These are phyloP conservation scores for Pichia insulana DNA, from an alignment of 805 yeast species.

Conservation along the genomic window DNA sequence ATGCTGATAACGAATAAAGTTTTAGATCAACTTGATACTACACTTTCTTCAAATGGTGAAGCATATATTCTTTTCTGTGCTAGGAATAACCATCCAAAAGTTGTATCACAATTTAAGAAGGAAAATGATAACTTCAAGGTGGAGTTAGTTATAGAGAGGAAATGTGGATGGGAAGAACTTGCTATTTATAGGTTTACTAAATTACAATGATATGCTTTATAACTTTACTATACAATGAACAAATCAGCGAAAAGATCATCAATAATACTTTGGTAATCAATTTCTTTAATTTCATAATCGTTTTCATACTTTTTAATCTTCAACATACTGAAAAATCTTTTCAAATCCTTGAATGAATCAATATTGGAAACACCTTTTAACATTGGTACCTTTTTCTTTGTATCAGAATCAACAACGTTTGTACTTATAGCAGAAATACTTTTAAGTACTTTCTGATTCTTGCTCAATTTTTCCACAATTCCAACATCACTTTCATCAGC, in stretches of 20 bases:
- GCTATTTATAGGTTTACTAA: slow-evolving; percentile 57
- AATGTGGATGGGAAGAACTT: slow-evolving; percentile 94
- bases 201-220: slow-evolving; percentile 6
- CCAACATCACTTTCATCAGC: slow-evolving; percentile 21
- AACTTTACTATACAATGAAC: slow-evolving; percentile 17
- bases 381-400: slow-evolving; percentile 32
- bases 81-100: slow-evolving; percentile 67
- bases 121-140: slow-evolving; percentile 40
- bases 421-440: slow-evolving; percentile 1
- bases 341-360: slow-evolving; percentile 37
- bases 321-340: slow-evolving; percentile 56
- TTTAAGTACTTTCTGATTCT: slow-evolving; percentile 10
- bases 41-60: slow-evolving; percentile 52
- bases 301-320: slow-evolving; percentile 60
- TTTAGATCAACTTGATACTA: slow-evolving; percentile 42
- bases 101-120: slow-evolving; percentile 38
- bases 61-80: slow-evolving; percentile 92
- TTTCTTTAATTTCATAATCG: slow-evolving; percentile 41
- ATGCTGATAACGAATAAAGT: slow-evolving; percentile 75
- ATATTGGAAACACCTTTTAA: slow-evolving; percentile 35
- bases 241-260: slow-evolving; percentile 55
- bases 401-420: slow-evolving; percentile 9
- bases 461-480: slow-evolving; percentile 27
- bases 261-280: slow-evolving; percentile 40
- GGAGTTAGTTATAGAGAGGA: slow-evolving; percentile 48